These are phyloP conservation scores for Xylariaceae sp. DNA, from an alignment of 2,329 filamentous ascomycete species.

Conservation along the genomic window DNA sequence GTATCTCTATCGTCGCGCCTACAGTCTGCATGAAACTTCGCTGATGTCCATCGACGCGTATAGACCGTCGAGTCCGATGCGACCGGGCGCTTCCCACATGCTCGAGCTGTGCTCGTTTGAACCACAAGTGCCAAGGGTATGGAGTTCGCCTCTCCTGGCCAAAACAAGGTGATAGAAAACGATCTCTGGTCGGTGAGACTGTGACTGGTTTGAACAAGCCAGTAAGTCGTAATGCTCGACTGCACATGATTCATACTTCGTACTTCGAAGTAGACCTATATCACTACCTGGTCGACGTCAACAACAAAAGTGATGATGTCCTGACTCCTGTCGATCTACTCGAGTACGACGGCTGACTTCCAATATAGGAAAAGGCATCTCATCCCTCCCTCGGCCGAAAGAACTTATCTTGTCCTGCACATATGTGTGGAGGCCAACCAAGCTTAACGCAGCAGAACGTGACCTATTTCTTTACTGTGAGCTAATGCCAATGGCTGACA, in stretches of 20 bases:
- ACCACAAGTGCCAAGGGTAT: constrained; percentile 11
- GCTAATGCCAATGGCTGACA: neutral
- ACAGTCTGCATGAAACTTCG: neutral
- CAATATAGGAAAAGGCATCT: neutral
- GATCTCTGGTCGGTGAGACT: neutral
- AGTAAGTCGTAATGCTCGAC: neutral
- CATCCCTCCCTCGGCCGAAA: neutral
- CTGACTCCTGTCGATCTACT: neutral
- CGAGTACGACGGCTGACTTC: neutral
- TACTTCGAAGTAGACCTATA: constrained; percentile 14
- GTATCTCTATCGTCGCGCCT: neutral
- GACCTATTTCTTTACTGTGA: constrained; percentile 12
- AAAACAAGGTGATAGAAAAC: constrained; percentile 11
- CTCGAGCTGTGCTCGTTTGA: constrained; percentile 10
- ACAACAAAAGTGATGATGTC: constrained; percentile 5
- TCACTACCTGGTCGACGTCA: constrained; percentile 10
- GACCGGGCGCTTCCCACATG: constrained; percentile 10
- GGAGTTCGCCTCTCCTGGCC: constrained; percentile 15
- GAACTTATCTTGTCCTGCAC: constrained; percentile 7
- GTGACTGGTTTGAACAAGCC: too few relatives aligned
- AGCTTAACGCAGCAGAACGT: constrained; percentile 8
- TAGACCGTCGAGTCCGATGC: constrained; percentile 13
- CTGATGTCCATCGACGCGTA: neutral
- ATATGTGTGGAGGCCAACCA: neutral
- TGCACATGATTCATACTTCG: constrained; percentile 13